These are phyloP conservation scores for Penicillium salamii DNA, from an alignment of 495 filamentous ascomycete species.

Conservation along the genomic window DNA sequence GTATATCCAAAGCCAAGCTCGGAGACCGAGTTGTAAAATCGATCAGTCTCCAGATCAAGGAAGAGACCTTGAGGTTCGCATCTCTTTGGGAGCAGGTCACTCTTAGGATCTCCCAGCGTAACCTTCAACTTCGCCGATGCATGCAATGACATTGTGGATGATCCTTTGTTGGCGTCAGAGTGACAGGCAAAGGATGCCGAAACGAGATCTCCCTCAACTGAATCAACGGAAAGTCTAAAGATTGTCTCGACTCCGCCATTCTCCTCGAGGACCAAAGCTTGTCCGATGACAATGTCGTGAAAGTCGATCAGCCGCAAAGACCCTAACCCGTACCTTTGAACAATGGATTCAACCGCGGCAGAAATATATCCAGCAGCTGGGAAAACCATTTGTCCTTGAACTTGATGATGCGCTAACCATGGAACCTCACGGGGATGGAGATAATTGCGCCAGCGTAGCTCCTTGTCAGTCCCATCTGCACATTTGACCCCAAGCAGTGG, in stretches of 20 bases:
- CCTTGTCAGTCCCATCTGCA: slow-evolving; percentile 15
- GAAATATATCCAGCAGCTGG: slow-evolving; percentile 59
- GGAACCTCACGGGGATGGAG: slow-evolving; percentile 32
- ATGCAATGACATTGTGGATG: slow-evolving; percentile 16
- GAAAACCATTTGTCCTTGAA: slow-evolving; percentile 48
- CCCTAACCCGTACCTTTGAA: slow-evolving; percentile 12
- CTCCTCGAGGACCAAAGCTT: slow-evolving; percentile 51
- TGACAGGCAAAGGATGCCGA: slow-evolving; percentile 19
- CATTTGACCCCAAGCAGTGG: slow-evolving; percentile 29
- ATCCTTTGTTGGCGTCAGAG: slow-evolving; percentile 17
- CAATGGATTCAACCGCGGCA: slow-evolving; percentile 53
- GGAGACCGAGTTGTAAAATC: slow-evolving; percentile 38
- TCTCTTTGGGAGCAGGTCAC: slow-evolving; percentile 11
- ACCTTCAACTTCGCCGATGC: slow-evolving; percentile 18
- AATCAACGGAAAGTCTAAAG: slow-evolving; percentile 28
- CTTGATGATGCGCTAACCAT: slow-evolving; percentile 40
- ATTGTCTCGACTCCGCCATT: slow-evolving; percentile 42
- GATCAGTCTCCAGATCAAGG: slow-evolving; percentile 35
- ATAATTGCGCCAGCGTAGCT: slow-evolving; percentile 36
- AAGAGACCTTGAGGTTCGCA: background rate
- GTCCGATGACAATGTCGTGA: slow-evolving; percentile 36
- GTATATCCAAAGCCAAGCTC: slow-evolving; percentile 34
- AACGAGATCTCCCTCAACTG: background rate
- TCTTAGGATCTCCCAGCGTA: slow-evolving; percentile 5
- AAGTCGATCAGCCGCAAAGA: slow-evolving; percentile 30